Percentiles rank a stretch among this genome's conserved stretches.
phyloP scores from a whole-genome alignment of 202 grass and related monocot species.

The Bolboschoenoplectus hybrid region DNA sequence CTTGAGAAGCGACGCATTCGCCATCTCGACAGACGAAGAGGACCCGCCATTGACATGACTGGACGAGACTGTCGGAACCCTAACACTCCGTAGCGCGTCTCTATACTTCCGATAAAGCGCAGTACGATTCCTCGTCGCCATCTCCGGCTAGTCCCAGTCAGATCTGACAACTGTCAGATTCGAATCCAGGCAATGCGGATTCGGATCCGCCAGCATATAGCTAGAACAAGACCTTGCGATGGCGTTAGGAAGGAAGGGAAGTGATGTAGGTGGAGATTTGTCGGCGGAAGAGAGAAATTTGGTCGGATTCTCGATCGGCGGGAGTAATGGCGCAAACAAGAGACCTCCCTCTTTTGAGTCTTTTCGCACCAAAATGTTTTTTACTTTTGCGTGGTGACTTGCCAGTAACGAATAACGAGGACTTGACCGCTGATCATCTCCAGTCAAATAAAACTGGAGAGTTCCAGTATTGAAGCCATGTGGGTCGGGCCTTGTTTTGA shows the following conservation, averaged over 20 bases:
- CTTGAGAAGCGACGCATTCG: slow-evolving; percentile 51
- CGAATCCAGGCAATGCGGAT: slow-evolving; percentile 36
- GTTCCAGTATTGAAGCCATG: no score
- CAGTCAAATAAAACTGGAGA: no score
- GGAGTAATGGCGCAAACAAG: slow-evolving; percentile 32
- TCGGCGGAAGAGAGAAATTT: slow-evolving; percentile 19
- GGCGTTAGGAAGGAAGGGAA: background rate
- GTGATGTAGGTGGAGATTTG: background rate
- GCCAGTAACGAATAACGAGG: background rate
- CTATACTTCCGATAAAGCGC: slow-evolving; percentile 52
- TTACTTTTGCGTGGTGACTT: slow-evolving; percentile 20
- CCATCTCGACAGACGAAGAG: slow-evolving; percentile 44
- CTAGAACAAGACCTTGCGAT: background rate
- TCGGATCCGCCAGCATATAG: slow-evolving; percentile 14
- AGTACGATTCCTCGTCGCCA: slow-evolving; percentile 60
- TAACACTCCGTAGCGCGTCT: slow-evolving; percentile 50
- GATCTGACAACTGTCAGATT: slow-evolving; percentile 38
- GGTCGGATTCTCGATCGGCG: slow-evolving; percentile 29
- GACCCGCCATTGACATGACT: slow-evolving; percentile 12
- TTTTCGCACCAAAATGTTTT: slow-evolving; percentile 19
- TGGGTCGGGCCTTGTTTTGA: no score
- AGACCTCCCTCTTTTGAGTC: background rate
- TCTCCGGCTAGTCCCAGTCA: slow-evolving; percentile 15
- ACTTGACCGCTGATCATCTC: no score
- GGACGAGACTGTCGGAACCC: slow-evolving; percentile 36